Evolutionary conservation across 2,329 filamentous ascomycete species (phyloP).

Genomic region (Dactylellina parvicollis): DNA sequence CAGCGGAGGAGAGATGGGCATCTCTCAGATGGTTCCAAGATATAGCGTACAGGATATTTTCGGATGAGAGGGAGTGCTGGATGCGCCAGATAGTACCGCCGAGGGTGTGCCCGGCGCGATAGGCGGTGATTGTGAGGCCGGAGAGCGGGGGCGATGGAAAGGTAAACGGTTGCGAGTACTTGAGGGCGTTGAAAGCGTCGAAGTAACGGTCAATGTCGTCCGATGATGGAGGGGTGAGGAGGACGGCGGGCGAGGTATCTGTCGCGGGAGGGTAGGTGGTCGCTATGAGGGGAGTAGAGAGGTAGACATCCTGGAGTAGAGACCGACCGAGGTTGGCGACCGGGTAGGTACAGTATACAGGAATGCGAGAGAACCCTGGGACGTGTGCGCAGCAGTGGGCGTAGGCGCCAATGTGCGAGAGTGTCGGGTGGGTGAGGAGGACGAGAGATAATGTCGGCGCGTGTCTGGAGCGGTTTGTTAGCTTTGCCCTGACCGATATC

Average conservation of each 20-base stretch:
- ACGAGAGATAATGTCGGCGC: conserved; percentile 91
- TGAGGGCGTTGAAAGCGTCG: conserved; percentile 85
- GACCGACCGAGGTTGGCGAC: conserved; percentile 93
- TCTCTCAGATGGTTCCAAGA: conserved; percentile 99
- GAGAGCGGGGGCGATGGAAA: conserved; percentile 64
- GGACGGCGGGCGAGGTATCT: conserved; percentile 66
- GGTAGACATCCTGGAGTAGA: conserved; percentile 89
- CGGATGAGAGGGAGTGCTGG: conserved; percentile 92
- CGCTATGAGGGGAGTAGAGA: conserved; percentile 73
- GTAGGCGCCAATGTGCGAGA: conserved; percentile 89
- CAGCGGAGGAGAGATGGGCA: conserved; percentile 90
- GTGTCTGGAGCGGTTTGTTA: conserved; percentile 69
- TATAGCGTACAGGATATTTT: conserved; percentile 96
- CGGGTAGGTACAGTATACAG: conserved; percentile 91
- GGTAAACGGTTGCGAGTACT: conserved; percentile 96
- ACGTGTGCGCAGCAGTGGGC: conserved; percentile 98
- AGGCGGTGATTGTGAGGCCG: conserved; percentile 92
- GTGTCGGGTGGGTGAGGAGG: conserved; percentile 91
- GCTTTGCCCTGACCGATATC: background rate
- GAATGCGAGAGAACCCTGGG: conserved; percentile 88
- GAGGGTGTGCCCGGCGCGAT: conserved; percentile 93
- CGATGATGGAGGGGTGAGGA: conserved; percentile 74
- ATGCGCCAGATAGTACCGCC: conserved; percentile 99
- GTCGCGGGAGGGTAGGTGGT: conserved; percentile 53
- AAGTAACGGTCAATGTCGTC: conserved; percentile 96